Evolutionary conservation across 192 early-diverging fungal genomes (phyloP).

Genomic region (Mortierella hygrophila): DNA sequence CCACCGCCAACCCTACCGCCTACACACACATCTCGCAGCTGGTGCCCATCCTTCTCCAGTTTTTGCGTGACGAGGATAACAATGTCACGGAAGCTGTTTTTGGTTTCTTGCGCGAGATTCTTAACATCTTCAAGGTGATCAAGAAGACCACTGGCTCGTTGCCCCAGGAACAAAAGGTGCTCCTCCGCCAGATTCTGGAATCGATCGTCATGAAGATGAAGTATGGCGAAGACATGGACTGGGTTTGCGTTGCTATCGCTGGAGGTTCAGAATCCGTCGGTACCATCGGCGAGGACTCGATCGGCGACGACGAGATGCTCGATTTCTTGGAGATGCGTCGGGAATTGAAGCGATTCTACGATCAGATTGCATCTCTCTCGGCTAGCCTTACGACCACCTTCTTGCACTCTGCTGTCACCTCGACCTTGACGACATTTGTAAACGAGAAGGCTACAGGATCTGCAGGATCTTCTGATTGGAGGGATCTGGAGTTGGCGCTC

Average conservation of each 20-base stretch:
- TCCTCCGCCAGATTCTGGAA: constrained; percentile 68
- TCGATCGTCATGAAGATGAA: constrained; percentile 89
- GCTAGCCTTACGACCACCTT: constrained; percentile 68
- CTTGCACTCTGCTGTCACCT: constrained; percentile 71
- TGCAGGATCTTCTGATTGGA: constrained; percentile 66
- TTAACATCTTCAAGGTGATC: constrained; percentile 73
- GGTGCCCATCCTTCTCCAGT: constrained; percentile 83
- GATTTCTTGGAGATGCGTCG: constrained; percentile 63
- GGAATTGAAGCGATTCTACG: constrained; percentile 74
- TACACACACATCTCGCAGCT: constrained; percentile 79
- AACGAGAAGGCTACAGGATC: constrained; percentile 56
- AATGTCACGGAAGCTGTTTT: constrained; percentile 85
- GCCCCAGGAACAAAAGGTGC: constrained; percentile 61
- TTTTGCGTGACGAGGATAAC: constrained; percentile 85
- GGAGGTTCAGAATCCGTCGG: constrained; percentile 48
- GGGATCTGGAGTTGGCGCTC: constrained; percentile 81
- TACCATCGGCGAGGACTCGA: constrained; percentile 46
- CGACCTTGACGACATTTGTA: constrained; percentile 72
- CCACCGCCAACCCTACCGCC: constrained; percentile 63
- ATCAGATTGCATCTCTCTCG: constrained; percentile 82
- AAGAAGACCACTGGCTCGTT: constrained; percentile 62
- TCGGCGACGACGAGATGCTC: constrained; percentile 58
- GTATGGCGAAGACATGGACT: constrained; percentile 88
- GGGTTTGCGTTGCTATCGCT: constrained; percentile 58
- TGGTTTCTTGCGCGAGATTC: constrained; percentile 78